Evolutionary conservation across 1,139 yeast species (phyloP).

Genomic region (Blastobotrys proliferans): DNA sequence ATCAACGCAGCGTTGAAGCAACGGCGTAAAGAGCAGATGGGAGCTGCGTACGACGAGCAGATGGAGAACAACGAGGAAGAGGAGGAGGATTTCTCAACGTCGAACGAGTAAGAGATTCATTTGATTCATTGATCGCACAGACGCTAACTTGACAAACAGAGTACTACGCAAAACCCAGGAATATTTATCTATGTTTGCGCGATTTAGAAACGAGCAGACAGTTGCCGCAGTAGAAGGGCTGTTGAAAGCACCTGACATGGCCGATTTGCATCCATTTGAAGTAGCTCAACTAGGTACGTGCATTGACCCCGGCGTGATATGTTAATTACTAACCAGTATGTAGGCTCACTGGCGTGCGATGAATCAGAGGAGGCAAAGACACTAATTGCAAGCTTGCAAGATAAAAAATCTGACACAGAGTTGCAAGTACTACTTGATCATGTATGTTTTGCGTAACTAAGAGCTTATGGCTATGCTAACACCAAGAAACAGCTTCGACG

Average conservation of each 20-base stretch:
- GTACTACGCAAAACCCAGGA: constrained; percentile 90
- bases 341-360: constrained; percentile 87
- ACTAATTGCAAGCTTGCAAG: constrained; percentile 77
- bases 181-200: constrained; percentile 76
- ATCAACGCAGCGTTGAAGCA: constrained; percentile 88
- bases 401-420: constrained; percentile 81
- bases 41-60: constrained; percentile 36
- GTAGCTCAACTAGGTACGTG: constrained; percentile 66
- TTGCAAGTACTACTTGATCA: constrained; percentile 79
- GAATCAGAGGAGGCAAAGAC: constrained; percentile 98
- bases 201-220: constrained; percentile 88
- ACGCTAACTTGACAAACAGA: constrained; percentile 31
- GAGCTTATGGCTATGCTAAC: not conserved
- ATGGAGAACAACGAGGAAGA: constrained; percentile 41
- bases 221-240: constrained; percentile 90
- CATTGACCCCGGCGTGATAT: not conserved
- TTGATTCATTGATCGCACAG: not conserved
- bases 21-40: constrained; percentile 53
- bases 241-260: constrained; percentile 62
- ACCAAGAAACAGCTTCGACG: constrained; percentile 24
- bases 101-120: constrained; percentile 35
- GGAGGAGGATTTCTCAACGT: constrained; percentile 39
- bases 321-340: not conserved
- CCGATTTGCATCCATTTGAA: constrained; percentile 88
- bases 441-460: constrained; percentile 29